A percentile compares a stretch with the other conserved stretches of the same genome.
phyloP scores from a whole-genome alignment of 495 filamentous ascomycete genomes.

The Daldinia vernicosa region DNA sequence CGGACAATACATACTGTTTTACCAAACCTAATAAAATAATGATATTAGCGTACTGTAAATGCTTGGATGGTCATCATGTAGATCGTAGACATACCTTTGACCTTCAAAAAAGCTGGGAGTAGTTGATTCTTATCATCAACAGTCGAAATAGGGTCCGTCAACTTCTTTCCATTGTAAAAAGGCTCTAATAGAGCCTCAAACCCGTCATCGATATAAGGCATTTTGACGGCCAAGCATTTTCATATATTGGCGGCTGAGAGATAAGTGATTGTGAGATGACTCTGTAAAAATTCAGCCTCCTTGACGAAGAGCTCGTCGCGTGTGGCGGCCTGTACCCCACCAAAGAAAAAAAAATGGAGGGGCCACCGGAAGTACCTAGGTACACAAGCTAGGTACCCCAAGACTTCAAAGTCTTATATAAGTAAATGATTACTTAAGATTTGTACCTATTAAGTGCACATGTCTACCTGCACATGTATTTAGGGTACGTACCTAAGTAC shows the following conservation, averaged over 20 bases:
- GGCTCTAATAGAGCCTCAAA: slow-evolving; percentile 93
- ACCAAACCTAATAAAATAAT: slow-evolving; percentile 64
- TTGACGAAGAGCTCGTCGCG: slow-evolving; percentile 7
- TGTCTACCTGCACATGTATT: too few relatives aligned
- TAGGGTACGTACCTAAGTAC: too few relatives aligned
- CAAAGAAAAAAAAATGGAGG: slow-evolving; percentile 34
- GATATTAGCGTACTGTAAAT: slow-evolving; percentile 35
- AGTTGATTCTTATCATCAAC: slow-evolving; percentile 94
- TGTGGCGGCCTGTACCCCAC: slow-evolving; percentile 29
- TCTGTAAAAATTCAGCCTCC: slow-evolving; percentile 25
- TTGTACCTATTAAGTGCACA: too few relatives aligned
- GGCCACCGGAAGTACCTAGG: slow-evolving; percentile 8
- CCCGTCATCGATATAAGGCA: slow-evolving; percentile 59
- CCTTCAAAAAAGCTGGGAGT: slow-evolving; percentile 93
- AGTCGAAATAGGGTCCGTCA: slow-evolving; percentile 95
- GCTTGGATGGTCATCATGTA: slow-evolving; percentile 18
- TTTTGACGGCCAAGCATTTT: slow-evolving; percentile 44
- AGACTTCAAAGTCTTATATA: background rate
- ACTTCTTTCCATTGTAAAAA: slow-evolving; percentile 92
- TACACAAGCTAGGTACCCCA: background rate
- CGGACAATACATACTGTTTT: slow-evolving; percentile 67
- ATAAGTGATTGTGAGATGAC: slow-evolving; percentile 31
- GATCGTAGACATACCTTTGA: slow-evolving; percentile 69
- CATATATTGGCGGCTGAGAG: slow-evolving; percentile 8
- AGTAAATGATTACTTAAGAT: background rate